Evolutionary conservation across 177 flowering plant genomes (phyloP).

Genomic region (Vitis hybrid): DNA sequence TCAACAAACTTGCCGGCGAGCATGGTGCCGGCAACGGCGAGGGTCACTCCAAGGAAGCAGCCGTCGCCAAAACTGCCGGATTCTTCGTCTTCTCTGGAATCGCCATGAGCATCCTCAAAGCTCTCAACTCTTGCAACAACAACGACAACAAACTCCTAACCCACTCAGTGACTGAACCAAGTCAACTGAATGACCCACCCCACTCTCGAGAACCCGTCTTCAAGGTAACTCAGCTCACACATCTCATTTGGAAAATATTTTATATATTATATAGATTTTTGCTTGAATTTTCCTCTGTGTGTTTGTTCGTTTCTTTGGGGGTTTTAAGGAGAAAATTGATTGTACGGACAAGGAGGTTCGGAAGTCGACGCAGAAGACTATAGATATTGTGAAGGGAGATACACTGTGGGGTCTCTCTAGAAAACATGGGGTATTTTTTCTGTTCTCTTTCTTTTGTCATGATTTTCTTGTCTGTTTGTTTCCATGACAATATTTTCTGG

Average conservation of each 20-base stretch:
- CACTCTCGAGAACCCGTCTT: slow-evolving; percentile 13
- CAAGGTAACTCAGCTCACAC: slow-evolving; percentile 11
- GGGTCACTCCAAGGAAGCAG: slow-evolving; percentile 12
- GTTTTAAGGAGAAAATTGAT: slow-evolving; percentile 4
- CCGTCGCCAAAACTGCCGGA: slow-evolving; percentile 45
- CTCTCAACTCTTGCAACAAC: slow-evolving; percentile 31
- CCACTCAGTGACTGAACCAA: slow-evolving; percentile 4
- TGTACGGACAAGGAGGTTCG: slow-evolving; percentile 1
- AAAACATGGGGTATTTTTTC: slow-evolving; percentile 40
- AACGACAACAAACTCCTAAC: slow-evolving; percentile 2
- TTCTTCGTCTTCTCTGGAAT: slow-evolving; percentile 48
- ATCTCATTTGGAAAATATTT: background rate
- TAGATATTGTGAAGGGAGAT: slow-evolving; percentile 52
- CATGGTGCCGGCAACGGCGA: slow-evolving; percentile 1
- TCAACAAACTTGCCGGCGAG: too few relatives aligned
- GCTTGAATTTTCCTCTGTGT: background rate
- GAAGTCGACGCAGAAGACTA: slow-evolving; percentile 9
- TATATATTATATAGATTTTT: too few relatives aligned
- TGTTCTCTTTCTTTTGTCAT: background rate
- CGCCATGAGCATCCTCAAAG: slow-evolving; percentile 47
- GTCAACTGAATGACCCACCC: slow-evolving; percentile 8
- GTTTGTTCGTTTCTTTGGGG: background rate
- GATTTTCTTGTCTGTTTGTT: background rate
- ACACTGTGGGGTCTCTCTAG: slow-evolving; percentile 56
- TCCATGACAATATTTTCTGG: too few relatives aligned